phyloP scores from a whole-genome alignment of 805 yeast species.

The Hanseniaspora lindneri region DNA sequence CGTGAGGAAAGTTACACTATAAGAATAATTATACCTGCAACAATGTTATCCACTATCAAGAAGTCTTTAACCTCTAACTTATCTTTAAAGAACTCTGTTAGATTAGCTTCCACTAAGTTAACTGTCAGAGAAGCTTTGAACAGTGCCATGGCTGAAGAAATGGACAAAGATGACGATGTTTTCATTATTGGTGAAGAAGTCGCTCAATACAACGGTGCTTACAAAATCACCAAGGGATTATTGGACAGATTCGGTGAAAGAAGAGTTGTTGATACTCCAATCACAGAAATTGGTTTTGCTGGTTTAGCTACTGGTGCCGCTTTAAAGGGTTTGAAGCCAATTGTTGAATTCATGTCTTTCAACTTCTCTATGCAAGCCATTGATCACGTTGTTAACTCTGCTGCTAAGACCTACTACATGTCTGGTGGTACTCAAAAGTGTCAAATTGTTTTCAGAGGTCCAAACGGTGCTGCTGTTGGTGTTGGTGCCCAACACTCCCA shows the following conservation, averaged over 20 bases:
- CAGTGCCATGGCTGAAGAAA: slow-evolving; percentile 90
- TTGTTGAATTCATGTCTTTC: slow-evolving; percentile 97
- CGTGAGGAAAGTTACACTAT: neutral
- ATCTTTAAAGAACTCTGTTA: slow-evolving; percentile 17
- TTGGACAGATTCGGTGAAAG: slow-evolving; percentile 90
- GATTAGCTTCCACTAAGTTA: slow-evolving; percentile 35
- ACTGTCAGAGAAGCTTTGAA: slow-evolving; percentile 96
- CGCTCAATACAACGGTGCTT: slow-evolving; percentile 98
- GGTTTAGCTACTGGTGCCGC: slow-evolving; percentile 94
- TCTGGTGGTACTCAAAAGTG: slow-evolving; percentile 98
- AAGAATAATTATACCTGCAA: neutral
- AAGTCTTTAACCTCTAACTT: slow-evolving; percentile 15
- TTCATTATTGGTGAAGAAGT: slow-evolving; percentile 98
- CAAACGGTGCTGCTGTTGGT: slow-evolving; percentile 99
- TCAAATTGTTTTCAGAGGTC: slow-evolving; percentile 96
- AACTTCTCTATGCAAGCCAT: slow-evolving; percentile 99
- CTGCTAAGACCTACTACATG: slow-evolving; percentile 98
- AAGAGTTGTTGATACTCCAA: slow-evolving; percentile 91
- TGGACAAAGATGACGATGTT: slow-evolving; percentile 88
- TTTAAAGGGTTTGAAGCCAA: slow-evolving; percentile 90
- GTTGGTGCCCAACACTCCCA: slow-evolving; percentile 99
- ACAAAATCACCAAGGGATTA: slow-evolving; percentile 90
- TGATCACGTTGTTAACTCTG: slow-evolving; percentile 96
- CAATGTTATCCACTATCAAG: slow-evolving; percentile 16
- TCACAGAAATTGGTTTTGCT: slow-evolving; percentile 98